Base-by-base conservation (phyloP, 2,329 filamentous ascomycete species). In the Truncatella angustata region DNA sequence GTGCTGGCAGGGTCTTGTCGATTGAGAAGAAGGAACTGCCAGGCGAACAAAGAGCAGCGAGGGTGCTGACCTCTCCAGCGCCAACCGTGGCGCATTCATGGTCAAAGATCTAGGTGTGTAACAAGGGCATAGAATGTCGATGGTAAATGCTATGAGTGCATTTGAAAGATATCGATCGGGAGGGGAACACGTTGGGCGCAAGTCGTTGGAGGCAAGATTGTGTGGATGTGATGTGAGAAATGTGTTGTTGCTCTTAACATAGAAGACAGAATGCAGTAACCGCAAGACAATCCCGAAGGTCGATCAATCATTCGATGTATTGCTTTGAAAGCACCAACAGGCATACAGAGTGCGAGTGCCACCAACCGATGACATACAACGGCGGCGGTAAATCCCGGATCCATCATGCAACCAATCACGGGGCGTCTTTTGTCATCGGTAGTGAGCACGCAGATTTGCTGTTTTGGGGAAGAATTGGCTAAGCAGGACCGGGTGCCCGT, bases 71-170 rank as follows among this genome's bases (percentile, higher is more conserved):
- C 70, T 61, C 56, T 67, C 63, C 16, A 68, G 61, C 23, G 67
- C 59, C 43, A 71, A 56, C 30, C 63, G 62, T 3, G 71, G 64
- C 40, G 69, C 64, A 61, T 69, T 79, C 78, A 81, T 81, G 30
- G 37, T 63, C 36, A n/a, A 36, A 26, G 37, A 24, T 42, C 23
- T 9, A 16, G 42, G 23, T 37, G 32, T 37, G n/a, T 24, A 34
- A n/a, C n/a, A n/a, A n/a, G n/a, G 36, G 12, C 12, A 12, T 12
- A n/a, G 34, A 37, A 32, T 11, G 4, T 26, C 21, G 11, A 26
- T 24, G 49, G 40, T 26, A 28, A 45, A 48, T 16, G 34, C 50
- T 34, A 43, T 24, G 40, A 32, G 26, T 30, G 34, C 32, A 21
- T 55, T 43, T 45, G 51, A 46, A 18, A 44, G 24, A 30, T n/a